Evolutionary conservation across 2,329 filamentous ascomycete genomes (phyloP).

Genomic region (Claviceps cyperi): DNA sequence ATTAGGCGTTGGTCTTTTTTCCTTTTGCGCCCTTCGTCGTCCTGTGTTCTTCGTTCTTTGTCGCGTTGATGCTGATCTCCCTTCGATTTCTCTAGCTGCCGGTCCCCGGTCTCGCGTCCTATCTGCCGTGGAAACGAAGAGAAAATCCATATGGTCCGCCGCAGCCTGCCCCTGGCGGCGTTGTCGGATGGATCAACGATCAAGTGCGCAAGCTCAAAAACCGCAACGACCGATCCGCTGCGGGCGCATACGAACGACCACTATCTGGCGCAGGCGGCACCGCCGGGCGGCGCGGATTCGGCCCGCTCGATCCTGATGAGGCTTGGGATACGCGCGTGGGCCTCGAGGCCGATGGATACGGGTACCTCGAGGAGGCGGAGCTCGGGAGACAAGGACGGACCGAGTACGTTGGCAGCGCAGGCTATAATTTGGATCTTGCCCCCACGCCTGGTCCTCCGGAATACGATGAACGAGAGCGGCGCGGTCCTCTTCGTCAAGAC

Average conservation of each 20-base stretch:
- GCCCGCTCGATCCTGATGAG: conserved; percentile 65
- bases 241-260: conserved; percentile 58
- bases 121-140: conserved; percentile 53
- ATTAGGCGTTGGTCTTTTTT: conserved; percentile 42
- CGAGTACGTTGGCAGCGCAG: conserved; percentile 21
- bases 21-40: not conserved
- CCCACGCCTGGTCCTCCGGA: conserved; percentile 19
- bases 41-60: not conserved
- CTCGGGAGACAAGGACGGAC: conserved; percentile 33
- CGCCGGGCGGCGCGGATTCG: conserved; percentile 42
- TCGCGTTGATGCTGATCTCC: too few relatives aligned
- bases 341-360: conserved; percentile 52
- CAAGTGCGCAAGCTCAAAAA: conserved; percentile 49
- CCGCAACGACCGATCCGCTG: conserved; percentile 49
- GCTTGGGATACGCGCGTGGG: conserved; percentile 75
- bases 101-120: conserved; percentile 50
- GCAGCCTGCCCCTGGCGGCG: conserved; percentile 42
- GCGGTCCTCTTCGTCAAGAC: conserved; percentile 17
- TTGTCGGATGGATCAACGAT: conserved; percentile 60
- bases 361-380: conserved; percentile 67
- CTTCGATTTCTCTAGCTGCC: conserved; percentile 37
- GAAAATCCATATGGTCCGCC: conserved; percentile 34
- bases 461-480: conserved; percentile 18
- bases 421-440: conserved; percentile 36
- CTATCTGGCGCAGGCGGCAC: conserved; percentile 20